Percentiles rank a stretch among this genome's conserved stretches.
Evolutionary conservation across 192 early-diverging fungal species (phyloP).

Genomic region (Mortierella alpina): DNA sequence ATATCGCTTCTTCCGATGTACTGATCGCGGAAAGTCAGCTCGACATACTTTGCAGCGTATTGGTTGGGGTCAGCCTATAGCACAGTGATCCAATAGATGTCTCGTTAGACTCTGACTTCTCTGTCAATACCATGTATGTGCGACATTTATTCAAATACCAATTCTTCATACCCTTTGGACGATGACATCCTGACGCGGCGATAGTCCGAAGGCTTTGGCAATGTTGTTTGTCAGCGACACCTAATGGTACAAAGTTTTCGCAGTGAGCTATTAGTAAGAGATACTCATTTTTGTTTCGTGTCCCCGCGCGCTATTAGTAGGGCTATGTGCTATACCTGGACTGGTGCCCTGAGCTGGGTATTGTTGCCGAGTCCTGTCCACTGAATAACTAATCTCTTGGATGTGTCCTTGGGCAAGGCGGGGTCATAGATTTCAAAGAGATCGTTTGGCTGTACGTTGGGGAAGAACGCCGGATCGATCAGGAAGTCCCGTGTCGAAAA

Average conservation of each 20-base stretch:
- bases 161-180: slow-evolving; percentile 64
- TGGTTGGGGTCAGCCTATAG: slow-evolving; percentile 71
- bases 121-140: no score
- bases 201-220: slow-evolving; percentile 71
- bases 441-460: slow-evolving; percentile 68
- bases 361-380: slow-evolving; percentile 63
- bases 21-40: slow-evolving; percentile 89
- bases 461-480: slow-evolving; percentile 77
- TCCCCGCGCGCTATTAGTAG: neutral
- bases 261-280: slow-evolving; percentile 7
- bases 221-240: slow-evolving; percentile 77
- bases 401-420: slow-evolving; percentile 19
- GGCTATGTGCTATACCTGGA: slow-evolving; percentile 60
- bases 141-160: no score
- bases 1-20: slow-evolving; percentile 94
- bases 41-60: slow-evolving; percentile 84
- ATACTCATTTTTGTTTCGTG: neutral
- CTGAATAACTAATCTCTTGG: slow-evolving; percentile 63
- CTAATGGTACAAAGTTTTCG: slow-evolving; percentile 40
- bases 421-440: slow-evolving; percentile 71
- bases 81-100: neutral
- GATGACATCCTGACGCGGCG: slow-evolving; percentile 68
- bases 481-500: slow-evolving; percentile 72
- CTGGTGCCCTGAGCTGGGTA: slow-evolving; percentile 59
- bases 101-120: no score